phyloP scores from a whole-genome alignment of 2,329 filamentous ascomycete genomes.

The Xylaria sp. region DNA sequence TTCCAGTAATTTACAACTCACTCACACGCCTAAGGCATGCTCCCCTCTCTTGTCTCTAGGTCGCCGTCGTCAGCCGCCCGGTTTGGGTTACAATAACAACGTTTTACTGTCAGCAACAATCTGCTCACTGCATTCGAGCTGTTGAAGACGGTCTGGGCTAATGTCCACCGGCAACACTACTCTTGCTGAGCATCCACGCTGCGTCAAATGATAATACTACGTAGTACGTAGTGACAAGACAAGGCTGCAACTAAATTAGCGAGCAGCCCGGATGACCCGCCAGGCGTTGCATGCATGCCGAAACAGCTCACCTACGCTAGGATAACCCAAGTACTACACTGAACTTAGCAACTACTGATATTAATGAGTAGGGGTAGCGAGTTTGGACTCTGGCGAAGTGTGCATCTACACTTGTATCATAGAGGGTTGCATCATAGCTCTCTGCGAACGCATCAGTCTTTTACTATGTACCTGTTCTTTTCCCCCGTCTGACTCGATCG shows the following conservation, averaged over 20 bases:
- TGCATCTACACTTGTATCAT: slow-evolving; percentile 12
- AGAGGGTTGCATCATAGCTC: slow-evolving; percentile 10
- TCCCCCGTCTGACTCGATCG: too few relatives aligned
- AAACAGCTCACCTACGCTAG: too few relatives aligned
- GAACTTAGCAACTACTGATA: not conserved
- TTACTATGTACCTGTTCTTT: not conserved
- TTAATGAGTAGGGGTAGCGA: slow-evolving; percentile 1
- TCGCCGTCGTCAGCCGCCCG: slow-evolving; percentile 1
- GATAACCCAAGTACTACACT: too few relatives aligned
- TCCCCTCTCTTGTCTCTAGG: not conserved
- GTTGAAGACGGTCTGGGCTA: slow-evolving; percentile 18
- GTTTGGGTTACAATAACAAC: slow-evolving; percentile 21
- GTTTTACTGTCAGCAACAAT: not conserved
- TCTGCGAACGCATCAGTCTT: slow-evolving; percentile 12
- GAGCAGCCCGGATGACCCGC: slow-evolving; percentile 11
- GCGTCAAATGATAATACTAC: slow-evolving; percentile 13
- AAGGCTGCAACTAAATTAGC: slow-evolving; percentile 7
- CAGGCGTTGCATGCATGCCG: not conserved
- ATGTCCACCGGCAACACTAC: slow-evolving; percentile 5
- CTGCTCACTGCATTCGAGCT: not conserved
- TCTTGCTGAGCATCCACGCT: slow-evolving; percentile 6
- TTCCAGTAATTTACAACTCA: slow-evolving; percentile 1
- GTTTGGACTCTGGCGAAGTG: not conserved
- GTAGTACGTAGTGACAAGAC: not conserved
- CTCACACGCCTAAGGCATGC: not conserved